A percentile compares a stretch with the other conserved stretches of the same genome.
Evolutionary conservation across 768 basidiomycete genomes (phyloP).

Genomic region (Boletus tylopilopsis): DNA sequence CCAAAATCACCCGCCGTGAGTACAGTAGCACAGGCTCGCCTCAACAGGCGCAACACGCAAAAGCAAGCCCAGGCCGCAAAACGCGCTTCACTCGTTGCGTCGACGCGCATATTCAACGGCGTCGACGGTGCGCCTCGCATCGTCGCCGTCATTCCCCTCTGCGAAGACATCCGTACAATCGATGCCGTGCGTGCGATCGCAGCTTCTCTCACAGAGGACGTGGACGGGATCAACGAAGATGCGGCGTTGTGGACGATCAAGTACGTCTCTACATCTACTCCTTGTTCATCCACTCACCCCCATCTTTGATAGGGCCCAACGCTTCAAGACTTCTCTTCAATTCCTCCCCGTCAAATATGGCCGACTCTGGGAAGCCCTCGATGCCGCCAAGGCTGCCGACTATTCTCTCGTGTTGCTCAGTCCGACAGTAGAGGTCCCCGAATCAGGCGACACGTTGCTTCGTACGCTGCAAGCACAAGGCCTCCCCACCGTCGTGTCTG

Average conservation of each 20-base stretch:
- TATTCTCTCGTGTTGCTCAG: constrained; percentile 87
- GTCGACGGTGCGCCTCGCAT: constrained; percentile 79
- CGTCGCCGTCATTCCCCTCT: constrained; percentile 84
- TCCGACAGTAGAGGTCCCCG: constrained; percentile 73
- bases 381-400: constrained; percentile 84
- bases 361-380: constrained; percentile 71
- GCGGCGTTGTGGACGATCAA: constrained; percentile 55
- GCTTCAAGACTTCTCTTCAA: constrained; percentile 89
- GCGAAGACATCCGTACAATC: constrained; percentile 55
- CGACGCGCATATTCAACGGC: constrained; percentile 75
- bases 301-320: constrained; percentile 56
- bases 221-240: constrained; percentile 13
- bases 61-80: constrained; percentile 80
- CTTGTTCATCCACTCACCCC: constrained; percentile 1
- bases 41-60: constrained; percentile 80
- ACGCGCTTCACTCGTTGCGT: constrained; percentile 60
- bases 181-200: constrained; percentile 56
- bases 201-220: constrained; percentile 50
- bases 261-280: constrained; percentile 38
- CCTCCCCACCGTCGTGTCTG: constrained; percentile 77
- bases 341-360: constrained; percentile 76
- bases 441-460: constrained; percentile 83
- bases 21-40: constrained; percentile 61
- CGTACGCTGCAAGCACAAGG: constrained; percentile 89
- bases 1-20: constrained; percentile 48